Percentiles rank a stretch among this genome's conserved stretches.
Evolutionary conservation across 768 basidiomycete genomes (phyloP).

Genomic region (Butyriboletus loyo): DNA sequence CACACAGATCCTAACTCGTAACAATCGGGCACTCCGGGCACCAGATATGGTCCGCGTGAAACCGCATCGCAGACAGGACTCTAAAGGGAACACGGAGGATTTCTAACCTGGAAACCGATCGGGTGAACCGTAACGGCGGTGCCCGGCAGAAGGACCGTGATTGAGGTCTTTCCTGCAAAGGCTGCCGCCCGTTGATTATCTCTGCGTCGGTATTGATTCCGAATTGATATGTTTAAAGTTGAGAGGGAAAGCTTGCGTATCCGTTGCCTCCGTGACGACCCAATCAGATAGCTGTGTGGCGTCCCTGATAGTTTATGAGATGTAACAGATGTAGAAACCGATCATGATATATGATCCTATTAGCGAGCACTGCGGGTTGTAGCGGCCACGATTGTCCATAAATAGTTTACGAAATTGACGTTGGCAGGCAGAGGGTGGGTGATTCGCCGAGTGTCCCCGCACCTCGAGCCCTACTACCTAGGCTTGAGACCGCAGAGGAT

Average conservation of each 20-base stretch:
- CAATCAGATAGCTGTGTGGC: constrained; percentile 21
- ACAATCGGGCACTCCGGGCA: constrained; percentile 12
- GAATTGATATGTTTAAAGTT: constrained; percentile 22
- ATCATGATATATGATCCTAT: constrained; percentile 19
- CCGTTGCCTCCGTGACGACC: constrained; percentile 23
- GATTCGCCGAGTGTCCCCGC: constrained; percentile 7
- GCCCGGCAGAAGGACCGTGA: constrained; percentile 21
- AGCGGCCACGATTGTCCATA: constrained; percentile 14
- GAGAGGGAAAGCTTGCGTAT: constrained; percentile 8
- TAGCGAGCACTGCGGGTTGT: constrained; percentile 15
- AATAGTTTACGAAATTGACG: constrained; percentile 15
- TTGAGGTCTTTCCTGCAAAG: constrained; percentile 9
- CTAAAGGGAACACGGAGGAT: constrained; percentile 6
- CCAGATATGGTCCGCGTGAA: constrained; percentile 15
- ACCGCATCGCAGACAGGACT: constrained; percentile 6
- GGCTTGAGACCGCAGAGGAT: not conserved
- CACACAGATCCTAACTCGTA: constrained; percentile 8
- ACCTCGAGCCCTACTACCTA: too few species aligned
- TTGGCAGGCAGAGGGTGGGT: constrained; percentile 9
- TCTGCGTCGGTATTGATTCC: constrained; percentile 23
- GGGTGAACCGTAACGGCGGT: constrained; percentile 23
- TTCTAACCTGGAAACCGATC: constrained; percentile 20
- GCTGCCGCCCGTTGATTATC: constrained; percentile 20
- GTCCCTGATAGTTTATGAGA: constrained; percentile 27
- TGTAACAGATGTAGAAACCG: constrained; percentile 18